Conservation (phyloP, 192 early-diverging fungal genomes). For the Rhizophagus sp. region DNA sequence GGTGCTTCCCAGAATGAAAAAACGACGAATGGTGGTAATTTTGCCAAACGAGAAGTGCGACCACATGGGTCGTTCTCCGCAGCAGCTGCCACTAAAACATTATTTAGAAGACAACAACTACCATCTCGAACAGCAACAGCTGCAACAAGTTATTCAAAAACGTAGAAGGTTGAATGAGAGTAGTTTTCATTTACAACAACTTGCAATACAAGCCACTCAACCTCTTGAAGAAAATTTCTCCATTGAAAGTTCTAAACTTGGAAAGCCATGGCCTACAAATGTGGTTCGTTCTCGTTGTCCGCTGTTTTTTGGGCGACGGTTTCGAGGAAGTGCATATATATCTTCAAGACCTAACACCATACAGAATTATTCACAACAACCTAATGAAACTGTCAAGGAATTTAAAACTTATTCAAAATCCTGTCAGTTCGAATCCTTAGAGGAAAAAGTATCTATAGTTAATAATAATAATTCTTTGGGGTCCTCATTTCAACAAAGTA, state of each 20-base stretch:
- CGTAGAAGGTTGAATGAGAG: constrained; percentile 4
- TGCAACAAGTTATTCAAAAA: constrained; percentile 10
- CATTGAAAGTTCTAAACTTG: not conserved
- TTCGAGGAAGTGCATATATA: not conserved
- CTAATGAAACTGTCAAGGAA: not conserved
- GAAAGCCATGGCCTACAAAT: not conserved
- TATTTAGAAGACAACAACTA: not conserved
- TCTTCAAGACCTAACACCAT: not conserved
- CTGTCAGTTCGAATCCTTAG: not conserved
- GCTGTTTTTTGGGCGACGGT: not conserved
- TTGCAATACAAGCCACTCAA: not conserved
- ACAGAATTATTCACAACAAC: not conserved
- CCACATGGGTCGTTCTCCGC: not conserved
- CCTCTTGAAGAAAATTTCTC: not conserved
- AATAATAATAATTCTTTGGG: not conserved
- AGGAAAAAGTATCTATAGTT: not conserved
- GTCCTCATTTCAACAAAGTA: not conserved
- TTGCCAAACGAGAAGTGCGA: not conserved
- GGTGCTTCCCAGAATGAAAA: constrained; percentile 14
- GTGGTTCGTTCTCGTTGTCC: not conserved
- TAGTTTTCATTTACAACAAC: not conserved
- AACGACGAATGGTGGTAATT: not conserved
- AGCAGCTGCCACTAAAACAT: not conserved
- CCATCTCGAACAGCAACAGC: not conserved
- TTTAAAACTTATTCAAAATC: not conserved